These are phyloP conservation scores for Ensete glaucum DNA, from an alignment of 176 grass and related monocot species.

Conservation along the genomic window DNA sequence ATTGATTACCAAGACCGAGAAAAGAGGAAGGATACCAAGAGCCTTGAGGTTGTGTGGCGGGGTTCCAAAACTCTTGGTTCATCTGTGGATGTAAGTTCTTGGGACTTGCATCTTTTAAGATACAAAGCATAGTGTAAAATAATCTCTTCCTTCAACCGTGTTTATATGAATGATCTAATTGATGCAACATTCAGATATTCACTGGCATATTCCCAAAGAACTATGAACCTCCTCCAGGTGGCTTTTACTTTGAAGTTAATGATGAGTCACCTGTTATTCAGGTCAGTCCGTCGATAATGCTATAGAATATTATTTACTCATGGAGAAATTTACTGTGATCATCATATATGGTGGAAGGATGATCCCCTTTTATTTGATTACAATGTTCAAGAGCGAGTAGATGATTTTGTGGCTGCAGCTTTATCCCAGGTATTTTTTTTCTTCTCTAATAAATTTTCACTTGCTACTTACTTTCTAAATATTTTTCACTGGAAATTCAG, in stretches of 20 bases:
- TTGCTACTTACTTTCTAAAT: neutral
- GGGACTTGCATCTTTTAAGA: neutral
- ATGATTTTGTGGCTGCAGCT: slow-evolving; percentile 96
- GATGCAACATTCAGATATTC: slow-evolving; percentile 51
- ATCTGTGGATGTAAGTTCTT: slow-evolving; percentile 52
- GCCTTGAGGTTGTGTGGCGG: slow-evolving; percentile 86
- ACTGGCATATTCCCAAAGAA: slow-evolving; percentile 88
- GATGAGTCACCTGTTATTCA: slow-evolving; percentile 59
- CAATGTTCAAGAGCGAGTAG: slow-evolving; percentile 84
- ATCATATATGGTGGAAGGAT: slow-evolving; percentile 41
- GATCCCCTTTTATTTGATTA: slow-evolving; percentile 84
- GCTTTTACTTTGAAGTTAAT: slow-evolving; percentile 91
- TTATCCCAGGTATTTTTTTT: slow-evolving; percentile 55
- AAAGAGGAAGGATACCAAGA: slow-evolving; percentile 62
- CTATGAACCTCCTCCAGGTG: slow-evolving; percentile 92
- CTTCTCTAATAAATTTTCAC: slow-evolving; percentile 2
- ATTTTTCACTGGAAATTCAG: neutral
- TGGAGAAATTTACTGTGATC: neutral
- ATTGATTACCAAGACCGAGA: slow-evolving; percentile 93
- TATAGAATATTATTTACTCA: neutral
- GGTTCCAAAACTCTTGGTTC: slow-evolving; percentile 80
- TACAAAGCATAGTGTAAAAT: neutral
- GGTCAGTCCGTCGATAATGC: slow-evolving; percentile 30
- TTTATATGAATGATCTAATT: neutral
- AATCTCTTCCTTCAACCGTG: neutral